phyloP scores from a whole-genome alignment of 192 early-diverging fungal species.

The Mortierella antarctica region DNA sequence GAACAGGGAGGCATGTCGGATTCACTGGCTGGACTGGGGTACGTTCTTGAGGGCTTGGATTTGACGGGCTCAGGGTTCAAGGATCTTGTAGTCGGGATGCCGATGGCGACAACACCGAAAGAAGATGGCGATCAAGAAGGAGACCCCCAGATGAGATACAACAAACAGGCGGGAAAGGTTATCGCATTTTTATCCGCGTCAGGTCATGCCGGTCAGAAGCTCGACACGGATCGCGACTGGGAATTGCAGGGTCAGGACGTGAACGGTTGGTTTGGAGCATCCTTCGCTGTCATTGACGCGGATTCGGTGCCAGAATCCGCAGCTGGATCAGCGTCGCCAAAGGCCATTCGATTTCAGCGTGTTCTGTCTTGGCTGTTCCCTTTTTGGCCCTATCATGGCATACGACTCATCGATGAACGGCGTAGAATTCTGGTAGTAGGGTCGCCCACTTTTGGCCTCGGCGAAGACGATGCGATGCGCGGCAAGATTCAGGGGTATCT shows the following conservation, averaged over 20 bases:
- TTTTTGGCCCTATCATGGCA: not conserved
- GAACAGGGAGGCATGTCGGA: not conserved
- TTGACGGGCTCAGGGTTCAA: slow-evolving; percentile 68
- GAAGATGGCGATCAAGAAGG: not conserved
- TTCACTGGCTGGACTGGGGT: slow-evolving; percentile 54
- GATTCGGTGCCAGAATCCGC: not conserved
- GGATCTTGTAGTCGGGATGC: slow-evolving; percentile 78
- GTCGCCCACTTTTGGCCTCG: slow-evolving; percentile 36
- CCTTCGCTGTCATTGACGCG: slow-evolving; percentile 10
- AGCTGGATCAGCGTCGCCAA: not conserved
- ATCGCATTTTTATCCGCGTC: slow-evolving; percentile 22
- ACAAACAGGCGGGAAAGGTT: slow-evolving; percentile 29
- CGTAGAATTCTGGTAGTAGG: slow-evolving; percentile 36
- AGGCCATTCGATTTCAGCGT: not conserved
- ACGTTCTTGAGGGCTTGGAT: slow-evolving; percentile 67
- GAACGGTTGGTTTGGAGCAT: slow-evolving; percentile 40
- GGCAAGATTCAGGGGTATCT: slow-evolving; percentile 67
- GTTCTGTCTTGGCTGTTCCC: not conserved
- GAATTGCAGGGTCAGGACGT: slow-evolving; percentile 26
- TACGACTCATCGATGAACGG: not conserved
- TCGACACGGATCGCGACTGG: slow-evolving; percentile 42
- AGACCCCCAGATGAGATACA: not conserved
- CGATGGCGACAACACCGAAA: slow-evolving; percentile 49
- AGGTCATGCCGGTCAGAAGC: slow-evolving; percentile 12
- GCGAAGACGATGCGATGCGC: slow-evolving; percentile 41